Percentiles rank a stretch among this genome's conserved stretches.
These are phyloP conservation scores for Thelonectria discophora DNA, from an alignment of 2,329 filamentous ascomycete genomes.

Conservation along the genomic window DNA sequence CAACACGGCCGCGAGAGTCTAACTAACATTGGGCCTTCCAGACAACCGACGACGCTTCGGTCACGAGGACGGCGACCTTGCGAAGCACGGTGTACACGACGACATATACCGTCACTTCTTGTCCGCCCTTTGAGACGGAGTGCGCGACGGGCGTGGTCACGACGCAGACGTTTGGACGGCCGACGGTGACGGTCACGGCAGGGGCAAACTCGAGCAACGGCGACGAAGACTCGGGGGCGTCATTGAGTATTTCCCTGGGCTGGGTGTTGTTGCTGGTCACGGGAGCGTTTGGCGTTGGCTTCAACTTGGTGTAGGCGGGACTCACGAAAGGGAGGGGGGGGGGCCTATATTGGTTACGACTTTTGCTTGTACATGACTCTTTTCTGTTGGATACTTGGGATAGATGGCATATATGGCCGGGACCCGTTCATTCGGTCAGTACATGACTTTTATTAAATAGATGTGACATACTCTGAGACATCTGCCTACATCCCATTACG, in stretches of 20 bases:
- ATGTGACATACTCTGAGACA: background rate
- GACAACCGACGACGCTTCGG: slow-evolving; percentile 4
- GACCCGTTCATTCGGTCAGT: background rate
- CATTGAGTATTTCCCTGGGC: slow-evolving; percentile 27
- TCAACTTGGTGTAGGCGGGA: slow-evolving; percentile 38
- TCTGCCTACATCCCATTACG: too few species aligned
- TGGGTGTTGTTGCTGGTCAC: slow-evolving; percentile 30
- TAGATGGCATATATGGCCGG: background rate
- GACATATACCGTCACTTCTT: slow-evolving; percentile 42
- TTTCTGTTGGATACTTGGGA: background rate
- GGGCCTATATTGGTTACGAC: slow-evolving; percentile 3
- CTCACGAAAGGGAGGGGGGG: background rate
- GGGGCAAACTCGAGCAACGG: slow-evolving; percentile 20
- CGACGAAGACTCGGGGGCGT: slow-evolving; percentile 32
- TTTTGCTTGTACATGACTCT: background rate
- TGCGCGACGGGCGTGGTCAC: slow-evolving; percentile 41
- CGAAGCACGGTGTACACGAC: slow-evolving; percentile 35
- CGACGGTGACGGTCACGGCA: slow-evolving; percentile 36
- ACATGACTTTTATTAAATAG: background rate
- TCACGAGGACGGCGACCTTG: slow-evolving; percentile 16
- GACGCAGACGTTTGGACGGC: slow-evolving; percentile 37
- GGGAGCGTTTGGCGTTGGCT: slow-evolving; percentile 36
- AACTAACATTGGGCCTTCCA: background rate
- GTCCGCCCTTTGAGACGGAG: slow-evolving; percentile 33
- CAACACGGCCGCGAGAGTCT: too few species aligned